Evolutionary conservation across 1,139 yeast genomes (phyloP), one percentile per base, ranked within the genome.

Genomic region (Pichia sp.): DNA sequence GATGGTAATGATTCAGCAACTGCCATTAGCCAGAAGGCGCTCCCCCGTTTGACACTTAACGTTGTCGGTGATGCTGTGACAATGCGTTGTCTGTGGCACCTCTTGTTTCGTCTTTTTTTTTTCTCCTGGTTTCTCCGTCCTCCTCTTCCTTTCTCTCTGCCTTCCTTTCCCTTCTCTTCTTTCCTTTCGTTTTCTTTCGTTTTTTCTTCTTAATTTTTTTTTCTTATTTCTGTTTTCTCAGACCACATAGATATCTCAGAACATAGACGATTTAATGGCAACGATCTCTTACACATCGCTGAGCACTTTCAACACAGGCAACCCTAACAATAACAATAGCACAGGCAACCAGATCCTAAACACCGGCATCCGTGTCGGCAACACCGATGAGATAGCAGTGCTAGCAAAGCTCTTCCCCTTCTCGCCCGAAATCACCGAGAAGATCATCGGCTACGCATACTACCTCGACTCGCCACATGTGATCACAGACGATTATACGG

Each of bases 381-480:
- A 42, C n/a, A 46, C 48, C 9, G 49, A 46, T 12, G 41, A 40
- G 34, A 43, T 27, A 24, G 38, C 34, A 33, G 36, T n/a, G 9
- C 33, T 49, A 4, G 41, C 46, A 10, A 44, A 44, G 10, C 41
- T 56, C 17, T 36, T 56, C 7, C 63, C 63, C 4, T 61, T 61
- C 46, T 55, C 63, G 3, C 34, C 53, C 10, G 72, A 69, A 54
- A 52, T 69, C 2, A 60, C 67, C 10, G 68, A 67, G 51, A 64
- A 65, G 48, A 65, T 69, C 34, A 59, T 69, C 1, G 63, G 63
- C n/a, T 63, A 64, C 48, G 62, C 65, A 3, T 69, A 67, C 53
- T 58, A 55, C 38, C 61, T 60, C 52, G 63, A 63, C 43, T 64
- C 66, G 38, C 61, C 62, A 6, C 60, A 56, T 40, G 48, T 54